Base-by-base conservation (phyloP, 2,329 filamentous ascomycete species). In the Fusarium dlaminii region DNA sequence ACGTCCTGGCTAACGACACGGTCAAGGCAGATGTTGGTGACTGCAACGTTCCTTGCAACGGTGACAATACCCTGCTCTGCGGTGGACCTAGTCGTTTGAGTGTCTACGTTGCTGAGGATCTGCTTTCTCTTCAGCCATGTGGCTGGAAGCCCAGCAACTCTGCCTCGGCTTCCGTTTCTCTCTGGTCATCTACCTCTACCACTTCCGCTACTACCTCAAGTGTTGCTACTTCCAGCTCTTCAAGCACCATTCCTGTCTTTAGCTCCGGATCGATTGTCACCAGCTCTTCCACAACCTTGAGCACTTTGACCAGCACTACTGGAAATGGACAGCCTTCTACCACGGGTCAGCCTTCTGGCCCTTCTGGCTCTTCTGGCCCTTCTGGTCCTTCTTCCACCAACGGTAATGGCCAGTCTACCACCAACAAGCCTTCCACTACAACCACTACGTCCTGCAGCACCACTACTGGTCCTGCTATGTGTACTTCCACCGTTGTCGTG, bases 21-120 rank as follows among this genome's bases (percentile, higher is more conserved):
- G 68, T 67, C 37, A 75, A 81, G 37, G 83, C 82, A 17, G 78
- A 82, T 55, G 66, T 76, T 29, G 72, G 74, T 20, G 78, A 86
- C 45, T 91, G 90, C 79, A 82, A 83, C 69, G 85, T 86, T 76
- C 79, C 85, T 43, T 91, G 90, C 80, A 83, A 82, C 17, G 90
- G 89, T 27, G 82, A 89, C 71, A 52, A 70, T 3, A 72, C 56
- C 45, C 68, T 84, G 65, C 84, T 70, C 15, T 88, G 86, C 70
- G 87, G 87, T 77, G 86, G 86, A 22, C 70, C 78, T 20, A 71
- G 76, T 32, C 82, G 81, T 43, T 76, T 88, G 71, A 86, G 79
- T 73, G 74, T 88, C 55, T 88, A 85, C 66, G 83, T 86, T 48
- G 86, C 87, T 55, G 81, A 81, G 59, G 85, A 88, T 61, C 80